These are phyloP conservation scores for Lindgomyces ingoldianus DNA, from an alignment of 495 filamentous ascomycete genomes.

Conservation along the genomic window DNA sequence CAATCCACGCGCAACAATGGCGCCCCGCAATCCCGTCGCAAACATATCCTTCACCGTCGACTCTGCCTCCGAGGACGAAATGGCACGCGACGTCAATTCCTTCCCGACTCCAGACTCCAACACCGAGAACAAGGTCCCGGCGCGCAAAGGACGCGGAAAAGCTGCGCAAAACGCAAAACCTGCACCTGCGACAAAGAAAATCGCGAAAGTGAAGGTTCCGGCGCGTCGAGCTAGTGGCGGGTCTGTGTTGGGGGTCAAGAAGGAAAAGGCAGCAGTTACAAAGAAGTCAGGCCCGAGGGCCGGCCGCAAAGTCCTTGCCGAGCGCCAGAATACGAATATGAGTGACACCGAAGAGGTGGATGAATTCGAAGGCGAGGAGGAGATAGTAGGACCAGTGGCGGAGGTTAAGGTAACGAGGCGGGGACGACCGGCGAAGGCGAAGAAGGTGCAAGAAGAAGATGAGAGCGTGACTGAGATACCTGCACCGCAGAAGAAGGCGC, in stretches of 20 bases:
- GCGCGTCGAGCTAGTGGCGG: slow-evolving; percentile 38
- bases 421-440: slow-evolving; percentile 31
- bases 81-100: slow-evolving; percentile 41
- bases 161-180: slow-evolving; percentile 31
- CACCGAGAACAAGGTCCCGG: slow-evolving; percentile 38
- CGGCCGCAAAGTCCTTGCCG: slow-evolving; percentile 53
- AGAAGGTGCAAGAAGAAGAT: slow-evolving; percentile 37
- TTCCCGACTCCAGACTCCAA: slow-evolving; percentile 45
- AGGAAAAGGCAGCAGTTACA: slow-evolving; percentile 26
- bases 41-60: slow-evolving; percentile 65
- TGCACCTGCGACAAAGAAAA: slow-evolving; percentile 20
- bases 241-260: slow-evolving; percentile 27
- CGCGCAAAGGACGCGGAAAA: slow-evolving; percentile 30
- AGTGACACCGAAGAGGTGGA: slow-evolving; percentile 59
- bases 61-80: slow-evolving; percentile 67
- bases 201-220: slow-evolving; percentile 26
- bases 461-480: slow-evolving; percentile 33
- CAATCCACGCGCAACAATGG: slow-evolving; percentile 47
- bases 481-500: slow-evolving; percentile 33
- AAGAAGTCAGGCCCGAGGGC: slow-evolving; percentile 41
- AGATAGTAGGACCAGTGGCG: slow-evolving; percentile 39
- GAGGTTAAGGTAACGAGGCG: slow-evolving; percentile 42
- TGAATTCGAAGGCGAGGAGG: slow-evolving; percentile 48
- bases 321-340: slow-evolving; percentile 51
- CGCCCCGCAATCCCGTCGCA: slow-evolving; percentile 54